Conservation (phyloP, 2,329 filamentous ascomycete genomes). For the Akanthomyces muscarius region DNA sequence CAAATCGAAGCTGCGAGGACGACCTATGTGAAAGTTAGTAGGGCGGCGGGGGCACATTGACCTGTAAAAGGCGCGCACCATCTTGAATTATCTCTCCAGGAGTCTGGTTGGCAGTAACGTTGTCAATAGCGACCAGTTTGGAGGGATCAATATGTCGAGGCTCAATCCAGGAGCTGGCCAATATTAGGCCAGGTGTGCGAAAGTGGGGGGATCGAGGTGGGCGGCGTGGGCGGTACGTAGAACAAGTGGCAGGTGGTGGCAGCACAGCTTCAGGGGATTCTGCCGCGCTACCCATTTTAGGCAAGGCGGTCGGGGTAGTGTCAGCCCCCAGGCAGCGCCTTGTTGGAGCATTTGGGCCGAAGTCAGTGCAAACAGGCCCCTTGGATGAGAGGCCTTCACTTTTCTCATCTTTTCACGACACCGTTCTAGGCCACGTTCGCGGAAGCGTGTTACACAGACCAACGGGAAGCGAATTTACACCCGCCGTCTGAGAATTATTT, state of each 20-base stretch:
- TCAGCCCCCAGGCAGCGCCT: conserved; percentile 6
- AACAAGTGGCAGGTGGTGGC: neutral
- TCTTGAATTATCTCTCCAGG: conserved; percentile 28
- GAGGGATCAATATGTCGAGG: conserved; percentile 15
- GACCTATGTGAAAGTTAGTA: conserved; percentile 58
- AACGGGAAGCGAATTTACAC: neutral
- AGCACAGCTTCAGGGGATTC: conserved; percentile 15
- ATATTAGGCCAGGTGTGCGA: conserved; percentile 21
- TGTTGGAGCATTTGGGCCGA: neutral
- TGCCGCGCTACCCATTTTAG: conserved; percentile 16
- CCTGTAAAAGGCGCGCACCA: conserved; percentile 31
- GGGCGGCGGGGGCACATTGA: neutral
- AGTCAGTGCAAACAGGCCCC: neutral
- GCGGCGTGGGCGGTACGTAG: neutral
- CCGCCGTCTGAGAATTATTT: neutral
- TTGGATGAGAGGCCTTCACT: neutral
- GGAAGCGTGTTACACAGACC: neutral
- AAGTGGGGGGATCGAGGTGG: conserved; percentile 14
- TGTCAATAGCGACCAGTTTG: conserved; percentile 13
- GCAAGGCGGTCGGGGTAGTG: conserved; percentile 11
- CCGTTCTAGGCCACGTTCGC: neutral
- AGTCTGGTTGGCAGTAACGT: conserved; percentile 23
- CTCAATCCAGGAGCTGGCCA: conserved; percentile 20
- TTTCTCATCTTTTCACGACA: conserved; percentile 1
- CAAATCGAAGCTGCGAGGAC: conserved; percentile 98